Percentiles rank a stretch among this genome's conserved stretches.
These are phyloP conservation scores for Carpinus viminea DNA, from an alignment of 306 rosid genomes.

Conservation along the genomic window DNA sequence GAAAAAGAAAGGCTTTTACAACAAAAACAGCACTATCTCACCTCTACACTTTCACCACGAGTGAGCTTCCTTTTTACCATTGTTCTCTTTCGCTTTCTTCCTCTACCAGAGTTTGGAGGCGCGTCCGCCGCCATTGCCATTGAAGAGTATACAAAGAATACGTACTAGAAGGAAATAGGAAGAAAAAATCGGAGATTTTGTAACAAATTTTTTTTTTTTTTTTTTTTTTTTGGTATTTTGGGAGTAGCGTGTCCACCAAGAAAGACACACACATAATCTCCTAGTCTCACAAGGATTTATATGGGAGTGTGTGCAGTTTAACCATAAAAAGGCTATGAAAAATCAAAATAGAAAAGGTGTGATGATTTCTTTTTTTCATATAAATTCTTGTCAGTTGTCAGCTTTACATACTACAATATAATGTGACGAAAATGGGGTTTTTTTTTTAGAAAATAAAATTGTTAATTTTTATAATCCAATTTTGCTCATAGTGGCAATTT, in stretches of 20 bases:
- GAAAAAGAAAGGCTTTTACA: neutral
- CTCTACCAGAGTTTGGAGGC: slow-evolving; percentile 1
- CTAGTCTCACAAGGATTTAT: neutral
- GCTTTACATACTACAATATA: too few relatives aligned
- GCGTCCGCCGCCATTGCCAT: slow-evolving; percentile 36
- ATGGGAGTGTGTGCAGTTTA: too few relatives aligned
- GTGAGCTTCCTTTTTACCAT: slow-evolving; percentile 22
- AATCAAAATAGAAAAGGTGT: too few relatives aligned
- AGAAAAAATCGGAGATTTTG: neutral
- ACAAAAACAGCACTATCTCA: slow-evolving; percentile 15
- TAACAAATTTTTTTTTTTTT: too few relatives aligned
- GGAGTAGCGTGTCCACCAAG: neutral
- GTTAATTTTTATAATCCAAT: too few relatives aligned
- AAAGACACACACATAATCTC: neutral
- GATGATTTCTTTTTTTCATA: too few relatives aligned
- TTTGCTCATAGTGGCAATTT: too few relatives aligned
- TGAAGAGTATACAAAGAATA: slow-evolving; percentile 8
- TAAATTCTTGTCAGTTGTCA: too few relatives aligned
- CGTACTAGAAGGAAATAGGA: neutral
- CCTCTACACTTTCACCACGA: slow-evolving; percentile 44
- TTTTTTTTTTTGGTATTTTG: too few relatives aligned
- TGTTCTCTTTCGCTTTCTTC: slow-evolving; percentile 22
- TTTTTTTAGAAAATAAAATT: too few relatives aligned
- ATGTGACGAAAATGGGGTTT: too few relatives aligned
- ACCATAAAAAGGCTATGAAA: too few relatives aligned